A percentile compares a stretch with the other conserved stretches of the same genome.
Evolutionary conservation across 345 rosid species (phyloP).

Genomic region (Balakata baccata): DNA sequence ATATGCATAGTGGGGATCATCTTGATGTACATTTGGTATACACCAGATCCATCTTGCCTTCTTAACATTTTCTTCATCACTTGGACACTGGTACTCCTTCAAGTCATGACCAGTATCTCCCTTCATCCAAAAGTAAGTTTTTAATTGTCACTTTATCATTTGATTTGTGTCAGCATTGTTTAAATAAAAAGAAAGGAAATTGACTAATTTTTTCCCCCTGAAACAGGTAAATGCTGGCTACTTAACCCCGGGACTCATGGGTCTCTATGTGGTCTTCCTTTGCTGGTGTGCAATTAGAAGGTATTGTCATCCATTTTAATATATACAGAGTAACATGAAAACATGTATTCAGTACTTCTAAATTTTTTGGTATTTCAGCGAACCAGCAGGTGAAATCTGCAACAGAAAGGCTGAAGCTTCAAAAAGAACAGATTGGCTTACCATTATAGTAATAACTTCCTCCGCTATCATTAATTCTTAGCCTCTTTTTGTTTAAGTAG

Average conservation of each 20-base stretch:
- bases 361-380: constrained; percentile 46
- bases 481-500: background rate
- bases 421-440: constrained; percentile 84
- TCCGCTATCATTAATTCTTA: background rate
- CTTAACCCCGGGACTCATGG: constrained; percentile 94
- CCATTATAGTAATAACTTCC: constrained; percentile 65
- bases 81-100: constrained; percentile 87
- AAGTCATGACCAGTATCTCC: constrained; percentile 88
- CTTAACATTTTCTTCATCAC: constrained; percentile 91
- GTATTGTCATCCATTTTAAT: constrained; percentile 28
- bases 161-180: background rate
- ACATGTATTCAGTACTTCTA: background rate
- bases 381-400: constrained; percentile 87
- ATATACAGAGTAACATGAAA: background rate
- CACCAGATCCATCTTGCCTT: constrained; percentile 76
- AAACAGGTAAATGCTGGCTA: constrained; percentile 72
- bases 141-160: background rate
- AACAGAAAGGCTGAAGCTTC: constrained; percentile 82
- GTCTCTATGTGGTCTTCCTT: constrained; percentile 79
- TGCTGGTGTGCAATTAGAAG: constrained; percentile 99
- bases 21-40: constrained; percentile 93
- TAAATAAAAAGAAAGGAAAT: background rate
- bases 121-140: constrained; percentile 73
- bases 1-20: constrained; percentile 73
- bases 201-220: background rate